Evolutionary conservation across 169 alveolate genomes (phyloP).

Genomic region (Plasmodium berghei): DNA sequence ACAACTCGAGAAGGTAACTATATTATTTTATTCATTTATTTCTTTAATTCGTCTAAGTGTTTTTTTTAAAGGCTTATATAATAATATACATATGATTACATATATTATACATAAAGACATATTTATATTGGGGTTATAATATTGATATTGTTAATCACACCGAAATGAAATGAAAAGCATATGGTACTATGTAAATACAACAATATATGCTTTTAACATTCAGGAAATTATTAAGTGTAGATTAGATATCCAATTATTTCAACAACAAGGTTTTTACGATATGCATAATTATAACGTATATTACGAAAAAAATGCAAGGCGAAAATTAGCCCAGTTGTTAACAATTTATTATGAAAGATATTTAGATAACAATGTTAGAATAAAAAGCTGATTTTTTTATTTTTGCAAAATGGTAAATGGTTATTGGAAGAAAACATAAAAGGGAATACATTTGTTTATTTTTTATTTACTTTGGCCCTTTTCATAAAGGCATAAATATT

Average conservation of each 20-base stretch:
- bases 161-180: too few species aligned
- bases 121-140: too few species aligned
- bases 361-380: conserved; percentile 57
- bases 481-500: too few species aligned
- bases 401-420: too few species aligned
- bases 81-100: too few species aligned
- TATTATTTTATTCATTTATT: neutral
- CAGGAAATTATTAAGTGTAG: conserved; percentile 74
- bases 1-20: conserved; percentile 60
- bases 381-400: conserved; percentile 32
- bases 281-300: conserved; percentile 58
- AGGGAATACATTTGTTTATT: too few species aligned
- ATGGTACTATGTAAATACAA: neutral
- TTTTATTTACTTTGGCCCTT: too few species aligned
- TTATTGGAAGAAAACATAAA: too few species aligned
- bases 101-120: too few species aligned
- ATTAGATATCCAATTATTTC: conserved; percentile 65
- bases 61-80: too few species aligned
- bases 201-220: neutral
- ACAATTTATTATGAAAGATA: conserved; percentile 75
- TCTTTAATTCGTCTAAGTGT: neutral
- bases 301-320: conserved; percentile 64
- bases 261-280: conserved; percentile 74
- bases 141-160: too few species aligned
- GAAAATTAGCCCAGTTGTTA: conserved; percentile 70